Evolutionary conservation across 2,329 filamentous ascomycete genomes (phyloP), one percentile per base, ranked within the genome.

Genomic region (Colletotrichum euphorbiae): DNA sequence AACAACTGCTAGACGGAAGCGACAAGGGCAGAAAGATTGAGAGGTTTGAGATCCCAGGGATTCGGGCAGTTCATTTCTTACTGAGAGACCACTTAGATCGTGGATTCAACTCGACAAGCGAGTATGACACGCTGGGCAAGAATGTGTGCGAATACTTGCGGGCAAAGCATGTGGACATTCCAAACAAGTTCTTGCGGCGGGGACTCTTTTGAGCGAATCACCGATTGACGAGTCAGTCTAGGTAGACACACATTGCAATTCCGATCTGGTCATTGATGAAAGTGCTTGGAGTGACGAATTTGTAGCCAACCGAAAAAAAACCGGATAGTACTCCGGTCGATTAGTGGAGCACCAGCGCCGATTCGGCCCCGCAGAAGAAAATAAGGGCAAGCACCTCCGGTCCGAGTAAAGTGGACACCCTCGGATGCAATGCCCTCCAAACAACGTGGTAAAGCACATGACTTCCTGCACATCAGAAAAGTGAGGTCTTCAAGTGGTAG

Each of bases 101-200:
- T 7, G 65, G 65, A 3, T 69, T 63, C 51, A 69, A 64, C 59
- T 63, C 65, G 40, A 69, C 60, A 38, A 69, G 65, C 24, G 60
- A 63, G 45, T 82, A 83, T 51, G 83, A 84, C 71, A 80, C 79
- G 1, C 72, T 84, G 13, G 83, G 82, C 0, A 85, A 85, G 77
- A 82, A 82, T 21, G 75, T 78, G 43, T 78, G 75, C 13, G 82
- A 84, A 76, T 84, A 82, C 70, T 54, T 84, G 58, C 73, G 82
- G 52, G 79, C 79, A 21, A 81, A 80, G 69, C 77, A 75, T n/a
- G 80, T 84, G 0, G 81, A 84, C 64, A 73, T 84, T 3, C 82
- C 82, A 4, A 77, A 77, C 28, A 71, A 73, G 50, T 84, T 83
- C 73, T 72, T 84, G 24, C 75, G 81, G 46, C 75, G 81, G 59